A percentile compares a stretch with the other conserved stretches of the same genome.
Conservation (phyloP, 2,329 filamentous ascomycete genomes). For the Xylaria sp. region DNA sequence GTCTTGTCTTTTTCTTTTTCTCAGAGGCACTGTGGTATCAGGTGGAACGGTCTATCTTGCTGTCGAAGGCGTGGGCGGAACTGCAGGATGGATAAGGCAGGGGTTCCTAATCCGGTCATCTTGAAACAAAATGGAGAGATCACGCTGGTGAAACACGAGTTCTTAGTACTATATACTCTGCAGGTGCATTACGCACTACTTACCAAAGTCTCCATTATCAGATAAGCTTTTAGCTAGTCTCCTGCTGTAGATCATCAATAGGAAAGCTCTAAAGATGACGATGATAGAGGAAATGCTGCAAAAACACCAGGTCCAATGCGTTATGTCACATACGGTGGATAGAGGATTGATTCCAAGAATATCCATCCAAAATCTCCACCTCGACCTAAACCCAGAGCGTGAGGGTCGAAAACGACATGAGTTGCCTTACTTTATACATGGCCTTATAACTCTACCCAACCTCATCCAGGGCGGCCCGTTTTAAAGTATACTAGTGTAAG, state of each 20-base stretch:
- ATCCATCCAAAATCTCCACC: not conserved
- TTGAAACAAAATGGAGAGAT: slow-evolving; percentile 31
- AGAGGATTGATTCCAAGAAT: not conserved
- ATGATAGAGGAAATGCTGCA: not conserved
- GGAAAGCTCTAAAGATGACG: not conserved
- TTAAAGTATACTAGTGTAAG: not conserved
- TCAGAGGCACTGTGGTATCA: not conserved
- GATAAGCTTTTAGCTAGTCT: not conserved
- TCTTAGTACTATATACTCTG: not conserved
- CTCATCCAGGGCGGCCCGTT: not conserved
- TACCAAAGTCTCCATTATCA: slow-evolving; percentile 8
- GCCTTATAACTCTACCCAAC: slow-evolving; percentile 5
- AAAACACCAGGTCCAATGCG: not conserved
- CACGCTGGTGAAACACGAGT: slow-evolving; percentile 20
- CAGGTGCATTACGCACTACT: slow-evolving; percentile 11
- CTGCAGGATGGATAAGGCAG: not conserved
- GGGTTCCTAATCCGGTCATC: slow-evolving; percentile 27
- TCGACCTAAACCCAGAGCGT: not conserved
- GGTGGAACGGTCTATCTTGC: slow-evolving; percentile 2
- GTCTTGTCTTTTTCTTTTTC: not conserved
- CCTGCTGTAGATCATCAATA: not conserved
- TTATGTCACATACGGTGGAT: not conserved
- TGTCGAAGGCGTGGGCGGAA: not conserved
- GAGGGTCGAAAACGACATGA: not conserved
- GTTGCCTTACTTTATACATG: not conserved